Conservation (phyloP, 805 yeast species). For the Spathaspora girioi region DNA sequence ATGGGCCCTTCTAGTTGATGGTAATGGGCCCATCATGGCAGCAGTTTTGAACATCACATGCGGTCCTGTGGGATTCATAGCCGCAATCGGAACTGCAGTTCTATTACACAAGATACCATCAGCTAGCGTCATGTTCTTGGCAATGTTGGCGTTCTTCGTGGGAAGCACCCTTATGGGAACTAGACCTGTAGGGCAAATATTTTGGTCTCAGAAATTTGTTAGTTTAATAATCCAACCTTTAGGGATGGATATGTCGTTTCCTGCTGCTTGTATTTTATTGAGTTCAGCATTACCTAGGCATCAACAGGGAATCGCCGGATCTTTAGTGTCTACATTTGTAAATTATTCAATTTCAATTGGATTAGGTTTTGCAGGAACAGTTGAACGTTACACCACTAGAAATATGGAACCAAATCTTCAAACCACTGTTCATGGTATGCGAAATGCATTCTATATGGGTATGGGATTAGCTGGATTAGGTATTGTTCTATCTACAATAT, state of each 20-base stretch:
- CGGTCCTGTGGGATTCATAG: constrained; percentile 49
- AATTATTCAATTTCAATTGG: constrained; percentile 56
- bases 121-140: constrained; percentile 44
- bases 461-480: constrained; percentile 34
- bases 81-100: constrained; percentile 49
- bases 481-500: constrained; percentile 15
- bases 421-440: constrained; percentile 18
- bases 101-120: constrained; percentile 45
- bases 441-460: constrained; percentile 26
- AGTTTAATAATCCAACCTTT: constrained; percentile 52
- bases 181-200: constrained; percentile 57
- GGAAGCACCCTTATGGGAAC: constrained; percentile 51
- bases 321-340: constrained; percentile 64
- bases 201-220: constrained; percentile 58
- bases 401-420: constrained; percentile 12
- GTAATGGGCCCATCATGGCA: constrained; percentile 31
- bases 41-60: constrained; percentile 19
- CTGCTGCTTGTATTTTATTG: constrained; percentile 64
- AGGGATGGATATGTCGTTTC: constrained; percentile 80
- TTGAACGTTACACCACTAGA: constrained; percentile 23
- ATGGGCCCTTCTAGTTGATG: constrained; percentile 49
- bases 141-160: constrained; percentile 51
- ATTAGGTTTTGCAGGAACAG: constrained; percentile 33
- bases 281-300: constrained; percentile 54
- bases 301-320: constrained; percentile 77